Evolutionary conservation across 169 alveolate genomes (phyloP), one percentile per base, ranked within the genome.

Genomic region (Babesia bigemina): DNA sequence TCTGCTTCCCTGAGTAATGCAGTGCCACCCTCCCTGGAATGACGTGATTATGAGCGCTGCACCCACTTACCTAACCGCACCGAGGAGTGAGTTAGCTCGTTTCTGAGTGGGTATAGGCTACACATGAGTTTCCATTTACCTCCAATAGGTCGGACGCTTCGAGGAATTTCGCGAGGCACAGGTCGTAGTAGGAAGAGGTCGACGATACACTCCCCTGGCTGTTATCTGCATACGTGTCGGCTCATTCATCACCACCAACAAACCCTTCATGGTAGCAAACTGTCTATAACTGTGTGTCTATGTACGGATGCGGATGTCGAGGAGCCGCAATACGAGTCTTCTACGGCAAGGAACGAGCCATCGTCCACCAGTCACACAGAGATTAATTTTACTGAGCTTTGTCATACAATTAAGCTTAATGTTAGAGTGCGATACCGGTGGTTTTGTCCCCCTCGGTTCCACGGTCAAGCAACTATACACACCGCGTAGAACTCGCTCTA

Each of bases 141-240:
- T 58, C 66, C 44, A 58, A 6, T 10, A 9, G 66, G 21, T 22
- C 47, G 12, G 66, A 58, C 4, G 66, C 42, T 42, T 58, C 66
- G 22, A 58, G 66, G 66, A 58, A 58, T 26, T 42, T 42, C 4
- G n/a, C 66, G 13, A 58, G 66, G 26, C 66, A 58, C 9, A 36
- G n/a, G 44, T n/a, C 42, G 66, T 58, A 58, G 66, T 13, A 16
- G n/a, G 50, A 10, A 13, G 19, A 2, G 14, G n/a, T 16, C n/a
- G 50, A 45, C 50, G 14, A 10, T 16, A 13, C 17, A 10, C n/a
- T 45, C 10, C 66, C 49, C 24, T 58, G 48, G 49, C 47, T n/a
- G 11, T 42, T 17, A 4, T 19, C 44, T 58, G 17, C 50, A 45
- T 10, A 0, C 50, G 7, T 16, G 17, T 13, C 8, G 50, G 14